Conservation (phyloP, 352 stramenopile species). For the Pythium volutum region DNA sequence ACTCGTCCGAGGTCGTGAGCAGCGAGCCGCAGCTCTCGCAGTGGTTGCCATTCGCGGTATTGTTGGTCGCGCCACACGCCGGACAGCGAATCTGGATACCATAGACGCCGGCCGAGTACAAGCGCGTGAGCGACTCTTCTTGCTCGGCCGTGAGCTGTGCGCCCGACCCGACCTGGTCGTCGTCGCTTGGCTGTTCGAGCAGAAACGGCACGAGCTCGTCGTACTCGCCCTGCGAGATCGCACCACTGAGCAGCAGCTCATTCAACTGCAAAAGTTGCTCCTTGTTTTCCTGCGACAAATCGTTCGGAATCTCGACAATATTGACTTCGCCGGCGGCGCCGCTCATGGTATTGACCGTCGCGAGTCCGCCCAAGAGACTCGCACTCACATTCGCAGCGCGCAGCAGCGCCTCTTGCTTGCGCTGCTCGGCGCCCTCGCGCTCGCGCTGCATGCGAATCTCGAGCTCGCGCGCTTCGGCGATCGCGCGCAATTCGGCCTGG, state of each 20-base stretch:
- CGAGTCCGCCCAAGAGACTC: conserved; percentile 67
- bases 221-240: conserved; percentile 83
- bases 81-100: conserved; percentile 87
- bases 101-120: conserved; percentile 77
- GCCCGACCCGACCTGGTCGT: conserved; percentile 45
- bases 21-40: conserved; percentile 84
- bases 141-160: conserved; percentile 74
- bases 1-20: conserved; percentile 74
- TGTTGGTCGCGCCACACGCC: conserved; percentile 82
- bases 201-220: conserved; percentile 87
- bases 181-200: conserved; percentile 75
- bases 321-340: conserved; percentile 68
- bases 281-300: conserved; percentile 82
- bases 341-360: conserved; percentile 74
- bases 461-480: conserved; percentile 66
- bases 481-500: conserved; percentile 76
- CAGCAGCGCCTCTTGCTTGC: conserved; percentile 58
- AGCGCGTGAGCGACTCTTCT: conserved; percentile 74
- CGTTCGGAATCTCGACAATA: conserved; percentile 79
- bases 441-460: conserved; percentile 56
- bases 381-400: conserved; percentile 77
- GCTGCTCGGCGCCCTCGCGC: conserved; percentile 50
- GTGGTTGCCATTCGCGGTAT: conserved; percentile 87
- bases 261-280: conserved; percentile 86
- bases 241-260: conserved; percentile 76